These are phyloP conservation scores for Termitomyces sp. DNA, from an alignment of 768 basidiomycete genomes.

Conservation along the genomic window DNA sequence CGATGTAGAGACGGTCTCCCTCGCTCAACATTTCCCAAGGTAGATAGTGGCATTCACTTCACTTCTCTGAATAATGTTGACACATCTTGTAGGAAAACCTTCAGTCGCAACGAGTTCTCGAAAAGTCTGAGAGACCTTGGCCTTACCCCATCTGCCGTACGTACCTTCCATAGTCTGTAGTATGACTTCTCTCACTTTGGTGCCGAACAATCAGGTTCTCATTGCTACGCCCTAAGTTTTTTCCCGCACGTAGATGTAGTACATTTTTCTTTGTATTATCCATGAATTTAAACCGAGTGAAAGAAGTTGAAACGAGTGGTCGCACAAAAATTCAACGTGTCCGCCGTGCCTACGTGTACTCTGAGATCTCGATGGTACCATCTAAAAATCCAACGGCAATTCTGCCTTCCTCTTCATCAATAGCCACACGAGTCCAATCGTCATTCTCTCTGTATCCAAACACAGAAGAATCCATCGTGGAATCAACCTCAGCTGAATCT, in stretches of 20 bases:
- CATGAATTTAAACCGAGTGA: not conserved
- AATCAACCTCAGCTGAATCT: slow-evolving; percentile 20
- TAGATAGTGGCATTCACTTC: slow-evolving; percentile 15
- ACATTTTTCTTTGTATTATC: slow-evolving; percentile 5
- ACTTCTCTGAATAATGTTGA: not conserved
- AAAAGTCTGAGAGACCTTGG: slow-evolving; percentile 80
- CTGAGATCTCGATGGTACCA: slow-evolving; percentile 44
- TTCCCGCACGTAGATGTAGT: not conserved
- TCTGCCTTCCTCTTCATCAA: slow-evolving; percentile 43
- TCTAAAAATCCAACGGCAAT: slow-evolving; percentile 37
- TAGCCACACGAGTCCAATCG: slow-evolving; percentile 40
- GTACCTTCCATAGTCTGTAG: slow-evolving; percentile 15
- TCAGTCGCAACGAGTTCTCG: slow-evolving; percentile 65
- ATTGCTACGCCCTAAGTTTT: slow-evolving; percentile 38
- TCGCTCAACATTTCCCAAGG: slow-evolving; percentile 86
- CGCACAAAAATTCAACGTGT: not conserved
- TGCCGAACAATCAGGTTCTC: slow-evolving; percentile 36
- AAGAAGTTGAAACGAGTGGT: not conserved
- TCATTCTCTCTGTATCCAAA: slow-evolving; percentile 42
- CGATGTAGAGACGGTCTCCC: slow-evolving; percentile 71
- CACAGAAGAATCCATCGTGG: slow-evolving; percentile 30
- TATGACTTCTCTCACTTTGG: not conserved
- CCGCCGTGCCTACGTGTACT: slow-evolving; percentile 32
- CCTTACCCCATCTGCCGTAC: slow-evolving; percentile 85
- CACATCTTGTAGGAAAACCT: slow-evolving; percentile 59